Conservation (phyloP, 1,284 basidiomycete genomes). For the Xerocomus nothofagi region DNA sequence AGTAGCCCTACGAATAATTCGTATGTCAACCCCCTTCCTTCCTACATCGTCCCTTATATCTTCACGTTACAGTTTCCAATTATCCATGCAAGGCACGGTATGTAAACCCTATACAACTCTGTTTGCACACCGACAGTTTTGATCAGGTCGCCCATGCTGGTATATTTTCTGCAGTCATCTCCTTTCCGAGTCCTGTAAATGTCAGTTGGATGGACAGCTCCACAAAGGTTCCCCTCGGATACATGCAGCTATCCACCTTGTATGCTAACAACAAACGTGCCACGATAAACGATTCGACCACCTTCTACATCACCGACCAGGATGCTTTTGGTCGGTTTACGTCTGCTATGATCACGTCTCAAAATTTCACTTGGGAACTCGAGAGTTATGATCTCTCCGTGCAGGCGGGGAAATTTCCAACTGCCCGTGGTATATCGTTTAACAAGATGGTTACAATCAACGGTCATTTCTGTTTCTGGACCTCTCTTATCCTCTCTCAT, state of each 20-base stretch:
- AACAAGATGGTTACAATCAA: slow-evolving; percentile 57
- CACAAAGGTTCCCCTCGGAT: slow-evolving; percentile 48
- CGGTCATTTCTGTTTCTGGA: slow-evolving; percentile 35
- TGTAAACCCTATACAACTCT: slow-evolving; percentile 8
- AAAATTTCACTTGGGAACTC: slow-evolving; percentile 73
- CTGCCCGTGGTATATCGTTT: slow-evolving; percentile 61
- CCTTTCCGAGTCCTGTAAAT: slow-evolving; percentile 52
- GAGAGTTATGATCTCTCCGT: slow-evolving; percentile 58
- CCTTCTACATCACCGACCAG: slow-evolving; percentile 55
- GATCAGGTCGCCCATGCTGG: slow-evolving; percentile 61
- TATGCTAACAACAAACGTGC: slow-evolving; percentile 53
- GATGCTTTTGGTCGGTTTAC: slow-evolving; percentile 59
- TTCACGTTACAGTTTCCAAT: slow-evolving; percentile 42
- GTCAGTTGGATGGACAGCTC: slow-evolving; percentile 57
- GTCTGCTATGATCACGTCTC: slow-evolving; percentile 60
- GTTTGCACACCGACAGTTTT: neutral
- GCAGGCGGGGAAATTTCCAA: slow-evolving; percentile 68
- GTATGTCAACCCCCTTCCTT: slow-evolving; percentile 38
- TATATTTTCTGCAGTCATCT: slow-evolving; percentile 56
- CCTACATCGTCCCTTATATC: neutral
- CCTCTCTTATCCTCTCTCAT: neutral
- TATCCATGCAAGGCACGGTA: slow-evolving; percentile 49
- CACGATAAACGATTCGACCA: slow-evolving; percentile 55
- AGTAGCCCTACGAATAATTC: slow-evolving; percentile 50
- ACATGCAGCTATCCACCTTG: slow-evolving; percentile 47